Conservation (phyloP, 2,329 filamentous ascomycete genomes). For the Colletotrichum sp. region DNA sequence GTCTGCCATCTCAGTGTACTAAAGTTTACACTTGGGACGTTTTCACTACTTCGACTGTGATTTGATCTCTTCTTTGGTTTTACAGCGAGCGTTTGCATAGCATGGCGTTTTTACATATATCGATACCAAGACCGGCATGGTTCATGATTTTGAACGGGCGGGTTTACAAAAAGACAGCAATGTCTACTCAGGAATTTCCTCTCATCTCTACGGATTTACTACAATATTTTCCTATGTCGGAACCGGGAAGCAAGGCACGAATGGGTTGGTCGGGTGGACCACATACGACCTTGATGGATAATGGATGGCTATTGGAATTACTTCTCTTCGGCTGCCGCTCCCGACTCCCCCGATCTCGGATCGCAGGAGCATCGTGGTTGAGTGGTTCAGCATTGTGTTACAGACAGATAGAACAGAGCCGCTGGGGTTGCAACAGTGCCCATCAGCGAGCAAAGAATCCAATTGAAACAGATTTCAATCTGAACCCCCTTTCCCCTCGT, state of each 20-base stretch:
- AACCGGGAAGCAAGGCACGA: slow-evolving; percentile 9
- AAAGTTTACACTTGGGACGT: slow-evolving; percentile 23
- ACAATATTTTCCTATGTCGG: neutral
- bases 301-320: neutral
- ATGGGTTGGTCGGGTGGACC: neutral
- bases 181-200: slow-evolving; percentile 11
- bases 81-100: slow-evolving; percentile 27
- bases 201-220: neutral
- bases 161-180: slow-evolving; percentile 15
- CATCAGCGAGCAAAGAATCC: slow-evolving; percentile 1
- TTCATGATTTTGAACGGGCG: slow-evolving; percentile 9
- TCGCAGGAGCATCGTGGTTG: slow-evolving; percentile 8
- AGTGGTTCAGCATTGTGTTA: slow-evolving; percentile 21
- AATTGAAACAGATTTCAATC: slow-evolving; percentile 15
- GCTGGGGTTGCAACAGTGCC: slow-evolving; percentile 9
- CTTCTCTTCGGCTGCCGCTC: slow-evolving; percentile 22
- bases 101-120: slow-evolving; percentile 29
- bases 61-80: slow-evolving; percentile 17
- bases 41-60: slow-evolving; percentile 19
- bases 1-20: slow-evolving; percentile 64
- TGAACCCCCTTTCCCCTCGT: neutral
- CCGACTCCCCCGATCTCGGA: slow-evolving; percentile 2
- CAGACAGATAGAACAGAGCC: slow-evolving; percentile 12
- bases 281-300: slow-evolving; percentile 14
- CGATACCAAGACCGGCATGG: slow-evolving; percentile 26